Percentiles rank a stretch among this genome's conserved stretches.
These are phyloP conservation scores for Taiwanofungus camphoratus DNA, from an alignment of 1,284 basidiomycete genomes.

Conservation along the genomic window DNA sequence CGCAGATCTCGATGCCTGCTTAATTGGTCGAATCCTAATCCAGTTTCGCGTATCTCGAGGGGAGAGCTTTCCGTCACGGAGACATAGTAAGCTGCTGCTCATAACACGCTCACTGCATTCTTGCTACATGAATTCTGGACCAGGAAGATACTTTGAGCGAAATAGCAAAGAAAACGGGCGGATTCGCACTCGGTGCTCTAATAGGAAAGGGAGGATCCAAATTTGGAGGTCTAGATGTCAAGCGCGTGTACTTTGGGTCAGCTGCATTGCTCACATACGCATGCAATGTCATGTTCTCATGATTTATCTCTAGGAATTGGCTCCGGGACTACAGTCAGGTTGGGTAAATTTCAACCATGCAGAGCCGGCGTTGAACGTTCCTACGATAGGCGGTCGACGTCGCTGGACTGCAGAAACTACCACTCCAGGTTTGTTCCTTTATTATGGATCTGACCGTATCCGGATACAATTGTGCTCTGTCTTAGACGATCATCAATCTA, in stretches of 20 bases:
- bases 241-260: conserved; percentile 75
- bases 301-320: conserved; percentile 51
- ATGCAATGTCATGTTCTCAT: no score
- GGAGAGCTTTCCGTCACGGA: conserved; percentile 79
- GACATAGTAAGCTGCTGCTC: conserved; percentile 80
- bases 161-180: conserved; percentile 58
- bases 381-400: conserved; percentile 76
- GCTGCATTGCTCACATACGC: conserved; percentile 23
- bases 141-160: conserved; percentile 67
- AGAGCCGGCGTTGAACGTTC: background rate
- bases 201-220: conserved; percentile 62
- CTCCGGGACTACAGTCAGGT: conserved; percentile 79
- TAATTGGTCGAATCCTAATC: background rate
- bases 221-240: conserved; percentile 69
- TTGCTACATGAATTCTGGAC: conserved; percentile 2
- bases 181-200: conserved; percentile 55
- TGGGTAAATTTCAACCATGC: background rate
- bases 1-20: conserved; percentile 1
- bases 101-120: no score
- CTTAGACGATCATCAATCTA: conserved; percentile 80
- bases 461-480: background rate
- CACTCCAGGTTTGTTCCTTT: conserved; percentile 44
- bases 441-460: background rate
- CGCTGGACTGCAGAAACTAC: conserved; percentile 70
- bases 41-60: conserved; percentile 71